Evolutionary conservation across 2,329 filamentous ascomycete species (phyloP).

Genomic region (Sphaerulina vaccinii): DNA sequence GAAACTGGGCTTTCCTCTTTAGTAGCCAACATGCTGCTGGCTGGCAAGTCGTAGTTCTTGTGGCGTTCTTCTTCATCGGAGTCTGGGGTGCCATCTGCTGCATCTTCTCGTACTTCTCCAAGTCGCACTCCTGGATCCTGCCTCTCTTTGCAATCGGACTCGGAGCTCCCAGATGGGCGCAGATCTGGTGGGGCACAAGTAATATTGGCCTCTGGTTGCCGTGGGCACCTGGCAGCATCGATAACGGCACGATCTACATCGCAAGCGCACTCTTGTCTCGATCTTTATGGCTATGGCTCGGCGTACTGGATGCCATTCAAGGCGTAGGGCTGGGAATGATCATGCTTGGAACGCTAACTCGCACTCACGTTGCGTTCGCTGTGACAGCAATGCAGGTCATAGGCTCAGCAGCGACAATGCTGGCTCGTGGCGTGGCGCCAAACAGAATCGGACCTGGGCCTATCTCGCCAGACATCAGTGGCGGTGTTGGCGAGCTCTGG

Average conservation of each 20-base stretch:
- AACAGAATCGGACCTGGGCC: constrained; percentile 60
- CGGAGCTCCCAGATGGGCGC: constrained; percentile 62
- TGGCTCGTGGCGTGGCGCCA: constrained; percentile 58
- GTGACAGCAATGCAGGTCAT: constrained; percentile 60
- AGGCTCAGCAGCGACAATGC: constrained; percentile 60
- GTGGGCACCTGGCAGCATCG: constrained; percentile 47
- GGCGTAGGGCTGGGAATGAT: constrained; percentile 67
- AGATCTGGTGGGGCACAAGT: constrained; percentile 64
- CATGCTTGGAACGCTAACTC: constrained; percentile 59
- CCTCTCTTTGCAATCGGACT: constrained; percentile 66
- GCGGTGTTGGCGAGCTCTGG: constrained; percentile 39
- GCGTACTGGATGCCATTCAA: constrained; percentile 62
- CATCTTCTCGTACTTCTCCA: constrained; percentile 53
- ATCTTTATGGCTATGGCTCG: constrained; percentile 64
- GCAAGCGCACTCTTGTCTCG: constrained; percentile 56
- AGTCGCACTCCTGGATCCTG: constrained; percentile 62
- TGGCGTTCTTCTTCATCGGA: constrained; percentile 52
- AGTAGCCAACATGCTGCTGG: constrained; percentile 52
- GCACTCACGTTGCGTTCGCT: constrained; percentile 62
- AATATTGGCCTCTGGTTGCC: constrained; percentile 60
- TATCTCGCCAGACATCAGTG: constrained; percentile 61
- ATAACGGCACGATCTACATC: constrained; percentile 44
- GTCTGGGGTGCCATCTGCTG: constrained; percentile 56
- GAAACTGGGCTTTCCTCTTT: constrained; percentile 65
- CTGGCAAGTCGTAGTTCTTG: constrained; percentile 58